These are phyloP conservation scores for Lodderomyces beijingensis DNA, from an alignment of 1,139 yeast genomes.

Conservation along the genomic window DNA sequence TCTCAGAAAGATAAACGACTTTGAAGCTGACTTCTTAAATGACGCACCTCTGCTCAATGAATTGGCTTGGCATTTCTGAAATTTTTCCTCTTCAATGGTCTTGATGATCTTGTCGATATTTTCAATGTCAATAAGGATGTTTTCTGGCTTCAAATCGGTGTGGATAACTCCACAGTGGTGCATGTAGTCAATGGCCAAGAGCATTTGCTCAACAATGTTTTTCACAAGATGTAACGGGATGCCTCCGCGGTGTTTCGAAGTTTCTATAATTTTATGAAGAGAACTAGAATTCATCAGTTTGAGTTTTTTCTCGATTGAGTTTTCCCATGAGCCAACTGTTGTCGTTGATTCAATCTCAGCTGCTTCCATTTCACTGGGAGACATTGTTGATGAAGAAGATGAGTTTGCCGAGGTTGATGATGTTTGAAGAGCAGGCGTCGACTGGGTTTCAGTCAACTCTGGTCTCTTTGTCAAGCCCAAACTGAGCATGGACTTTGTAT, in stretches of 20 bases:
- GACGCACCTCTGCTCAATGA: conserved; percentile 9
- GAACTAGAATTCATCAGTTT: conserved; percentile 15
- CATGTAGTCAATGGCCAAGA: conserved; percentile 37
- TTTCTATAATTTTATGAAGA: conserved; percentile 13
- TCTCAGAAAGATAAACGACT: conserved; percentile 3
- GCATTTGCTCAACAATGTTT: conserved; percentile 35
- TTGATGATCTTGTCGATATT: conserved; percentile 33
- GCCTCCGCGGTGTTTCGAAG: conserved; percentile 23
- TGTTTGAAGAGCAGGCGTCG: neutral
- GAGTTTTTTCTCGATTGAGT: conserved; percentile 9
- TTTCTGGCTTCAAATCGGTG: conserved; percentile 44
- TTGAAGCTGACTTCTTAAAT: conserved; percentile 5
- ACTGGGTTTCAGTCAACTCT: neutral
- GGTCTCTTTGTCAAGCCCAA: conserved; percentile 19
- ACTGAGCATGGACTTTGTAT: conserved; percentile 23
- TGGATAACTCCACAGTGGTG: conserved; percentile 42
- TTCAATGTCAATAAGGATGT: conserved; percentile 37
- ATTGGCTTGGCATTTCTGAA: conserved; percentile 14
- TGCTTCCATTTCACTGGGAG: conserved; percentile 9
- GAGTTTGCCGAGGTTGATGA: conserved; percentile 2
- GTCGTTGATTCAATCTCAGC: conserved; percentile 11
- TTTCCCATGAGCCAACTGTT: conserved; percentile 8
- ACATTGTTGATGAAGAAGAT: conserved; percentile 9
- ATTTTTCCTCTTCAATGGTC: conserved; percentile 29
- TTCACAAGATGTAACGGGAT: conserved; percentile 35